A percentile compares a stretch with the other conserved stretches of the same genome.
Conservation (phyloP, 495 filamentous ascomycete genomes). For the Neurospora sp. region DNA sequence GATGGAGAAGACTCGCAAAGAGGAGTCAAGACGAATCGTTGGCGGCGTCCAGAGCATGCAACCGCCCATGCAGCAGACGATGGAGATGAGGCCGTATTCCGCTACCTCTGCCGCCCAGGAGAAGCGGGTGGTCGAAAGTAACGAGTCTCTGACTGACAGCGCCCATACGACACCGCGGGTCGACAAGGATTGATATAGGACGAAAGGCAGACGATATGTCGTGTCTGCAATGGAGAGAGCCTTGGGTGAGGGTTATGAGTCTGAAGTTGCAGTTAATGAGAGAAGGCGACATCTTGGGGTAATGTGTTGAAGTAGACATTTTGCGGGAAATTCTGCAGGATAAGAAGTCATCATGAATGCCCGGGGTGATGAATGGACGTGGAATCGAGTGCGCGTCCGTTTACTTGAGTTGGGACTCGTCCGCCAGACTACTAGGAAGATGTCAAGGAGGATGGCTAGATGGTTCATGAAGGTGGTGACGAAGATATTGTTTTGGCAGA, state of each 20-base stretch:
- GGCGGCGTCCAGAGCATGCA: neutral
- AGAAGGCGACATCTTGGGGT: neutral
- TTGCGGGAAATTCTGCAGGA: neutral
- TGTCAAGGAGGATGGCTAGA: neutral
- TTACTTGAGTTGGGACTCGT: neutral
- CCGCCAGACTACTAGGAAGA: neutral
- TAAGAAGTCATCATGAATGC: neutral
- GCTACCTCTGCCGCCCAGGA: neutral
- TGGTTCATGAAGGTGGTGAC: neutral
- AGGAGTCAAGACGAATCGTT: neutral
- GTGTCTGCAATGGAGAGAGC: neutral
- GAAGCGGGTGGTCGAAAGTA: neutral
- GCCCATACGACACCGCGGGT: neutral
- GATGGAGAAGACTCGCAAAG: neutral
- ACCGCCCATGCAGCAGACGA: neutral
- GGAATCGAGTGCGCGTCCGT: neutral
- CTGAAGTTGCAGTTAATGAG: neutral
- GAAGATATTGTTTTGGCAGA: neutral
- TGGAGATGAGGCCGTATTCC: neutral
- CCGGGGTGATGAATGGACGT: neutral
- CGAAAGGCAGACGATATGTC: neutral
- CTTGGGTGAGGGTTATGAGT: neutral
- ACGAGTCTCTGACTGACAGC: neutral
- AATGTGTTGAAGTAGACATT: neutral
- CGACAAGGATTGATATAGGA: neutral